phyloP scores from a whole-genome alignment of 768 basidiomycete genomes.

The Auricularia auricula-judae region DNA sequence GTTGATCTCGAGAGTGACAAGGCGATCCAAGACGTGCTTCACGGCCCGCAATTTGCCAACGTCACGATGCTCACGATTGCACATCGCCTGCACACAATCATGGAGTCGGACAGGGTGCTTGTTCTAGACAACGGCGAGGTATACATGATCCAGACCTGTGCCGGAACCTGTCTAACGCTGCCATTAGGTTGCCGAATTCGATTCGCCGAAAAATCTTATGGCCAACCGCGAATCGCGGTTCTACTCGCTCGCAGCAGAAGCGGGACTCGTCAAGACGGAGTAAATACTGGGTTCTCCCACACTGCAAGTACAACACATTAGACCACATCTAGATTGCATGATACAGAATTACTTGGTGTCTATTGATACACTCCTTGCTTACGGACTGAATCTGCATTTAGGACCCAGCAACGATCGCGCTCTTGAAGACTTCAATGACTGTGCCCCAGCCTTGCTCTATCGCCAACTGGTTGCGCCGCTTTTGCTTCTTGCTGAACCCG shows the following conservation, averaged over 20 bases:
- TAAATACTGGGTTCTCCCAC: background rate
- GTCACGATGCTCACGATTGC: conserved; percentile 84
- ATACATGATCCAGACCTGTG: too few species aligned
- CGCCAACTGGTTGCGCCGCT: conserved; percentile 3
- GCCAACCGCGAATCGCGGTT: conserved; percentile 46
- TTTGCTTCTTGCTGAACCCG: conserved; percentile 2
- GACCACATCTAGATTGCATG: too few species aligned
- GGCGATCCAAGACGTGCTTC: conserved; percentile 80
- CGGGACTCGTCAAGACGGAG: conserved; percentile 25
- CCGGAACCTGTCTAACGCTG: too few species aligned
- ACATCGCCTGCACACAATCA: conserved; percentile 77
- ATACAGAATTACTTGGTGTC: too few species aligned
- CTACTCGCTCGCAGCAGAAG: conserved; percentile 53
- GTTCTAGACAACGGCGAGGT: conserved; percentile 69
- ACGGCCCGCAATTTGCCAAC: conserved; percentile 62
- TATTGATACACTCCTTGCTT: too few species aligned
- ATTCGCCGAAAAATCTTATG: conserved; percentile 55
- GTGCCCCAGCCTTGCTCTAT: conserved; percentile 9
- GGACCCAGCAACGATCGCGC: too few species aligned
- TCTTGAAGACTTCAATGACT: conserved; percentile 1
- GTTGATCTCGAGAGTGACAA: conserved; percentile 86
- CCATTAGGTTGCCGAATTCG: conserved; percentile 56
- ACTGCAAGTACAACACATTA: too few species aligned
- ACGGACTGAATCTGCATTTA: too few species aligned
- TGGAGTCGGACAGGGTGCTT: conserved; percentile 69